Base-by-base conservation (phyloP, 2,329 filamentous ascomycete species). In the Ramichloridium luteum region DNA sequence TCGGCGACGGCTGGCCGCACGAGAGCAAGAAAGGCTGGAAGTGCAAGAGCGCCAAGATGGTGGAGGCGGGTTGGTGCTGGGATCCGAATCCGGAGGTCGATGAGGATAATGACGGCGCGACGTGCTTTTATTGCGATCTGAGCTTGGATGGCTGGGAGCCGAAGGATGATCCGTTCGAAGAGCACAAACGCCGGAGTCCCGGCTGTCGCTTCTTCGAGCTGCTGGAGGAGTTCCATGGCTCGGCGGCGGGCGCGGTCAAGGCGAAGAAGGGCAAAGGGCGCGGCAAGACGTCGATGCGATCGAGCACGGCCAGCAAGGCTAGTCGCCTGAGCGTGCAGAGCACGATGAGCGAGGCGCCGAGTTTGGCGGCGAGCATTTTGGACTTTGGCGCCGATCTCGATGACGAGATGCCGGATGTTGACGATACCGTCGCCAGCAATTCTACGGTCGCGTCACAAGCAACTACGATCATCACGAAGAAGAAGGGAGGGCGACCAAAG, bases 141-240 rank as follows among this genome's bases (percentile, higher is more conserved):
- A 84, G 80, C 8, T 69, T 98, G 8, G 88, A 96, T 55, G 85
- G 85, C 5, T 98, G 92, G 90, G 90, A 96, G 52, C 78, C 80
- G 1, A 77, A 78, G 37, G 90, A 98, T 55, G 83, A 93, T 52
- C 90, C 90, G 39, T 72, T 80, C 76, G 77, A 92, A 39, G 90
- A 98, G 53, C 90, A 98, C 53, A 74, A 77, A 47, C 76, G 72
- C 33, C 75, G 90, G 45, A 79, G 78, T 1, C 73, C 83, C 0
- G 67, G 78, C 14, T 98, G 90, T 52, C 67, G 74, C 10, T 96
- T 93, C 61, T 96, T 96, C 51, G 59, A 64, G 2, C 70, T 93
- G 16, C 66, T 70, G 15, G 72, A 64, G 44, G 55, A 40, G 8
- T 48, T 66, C 30, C 40, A 48, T 20, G 42, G 44, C 12, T 26